Percentiles rank a stretch among this genome's conserved stretches.
These are phyloP conservation scores for Teratosphaeria epicoccoides DNA, from an alignment of 2,329 filamentous ascomycete genomes.

Conservation along the genomic window DNA sequence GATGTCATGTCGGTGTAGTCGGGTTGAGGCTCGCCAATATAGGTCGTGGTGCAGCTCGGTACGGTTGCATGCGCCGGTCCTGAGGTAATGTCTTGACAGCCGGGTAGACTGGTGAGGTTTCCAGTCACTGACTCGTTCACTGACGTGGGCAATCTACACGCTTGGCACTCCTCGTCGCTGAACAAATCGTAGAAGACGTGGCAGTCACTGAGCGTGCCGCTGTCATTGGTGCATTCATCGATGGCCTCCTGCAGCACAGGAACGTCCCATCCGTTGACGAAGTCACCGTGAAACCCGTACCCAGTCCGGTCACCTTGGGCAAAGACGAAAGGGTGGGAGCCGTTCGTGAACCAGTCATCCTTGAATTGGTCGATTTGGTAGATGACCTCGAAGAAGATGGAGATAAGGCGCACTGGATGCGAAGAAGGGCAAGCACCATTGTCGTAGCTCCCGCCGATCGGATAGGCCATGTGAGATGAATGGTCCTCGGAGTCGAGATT, in stretches of 20 bases:
- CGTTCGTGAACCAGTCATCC: slow-evolving; percentile 38
- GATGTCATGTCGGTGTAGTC: slow-evolving; percentile 35
- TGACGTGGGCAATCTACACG: slow-evolving; percentile 39
- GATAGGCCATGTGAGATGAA: slow-evolving; percentile 56
- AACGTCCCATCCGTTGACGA: slow-evolving; percentile 60
- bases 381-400: slow-evolving; percentile 50
- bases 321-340: slow-evolving; percentile 52
- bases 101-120: slow-evolving; percentile 39
- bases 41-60: slow-evolving; percentile 26
- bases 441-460: slow-evolving; percentile 32
- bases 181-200: slow-evolving; percentile 40
- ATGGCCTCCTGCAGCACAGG: slow-evolving; percentile 55
- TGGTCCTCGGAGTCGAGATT: slow-evolving; percentile 48
- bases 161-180: slow-evolving; percentile 22
- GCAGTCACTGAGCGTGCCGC: slow-evolving; percentile 52
- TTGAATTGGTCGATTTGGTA: slow-evolving; percentile 43
- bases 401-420: slow-evolving; percentile 46
- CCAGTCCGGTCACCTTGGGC: slow-evolving; percentile 60
- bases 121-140: slow-evolving; percentile 37
- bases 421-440: slow-evolving; percentile 43
- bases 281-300: slow-evolving; percentile 61
- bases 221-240: slow-evolving; percentile 52
- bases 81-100: slow-evolving; percentile 46
- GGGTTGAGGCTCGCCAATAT: slow-evolving; percentile 38
- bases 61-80: slow-evolving; percentile 27